Evolutionary conservation across 2,329 filamentous ascomycete species (phyloP).

Genomic region (Macroventuria anomochaeta): DNA sequence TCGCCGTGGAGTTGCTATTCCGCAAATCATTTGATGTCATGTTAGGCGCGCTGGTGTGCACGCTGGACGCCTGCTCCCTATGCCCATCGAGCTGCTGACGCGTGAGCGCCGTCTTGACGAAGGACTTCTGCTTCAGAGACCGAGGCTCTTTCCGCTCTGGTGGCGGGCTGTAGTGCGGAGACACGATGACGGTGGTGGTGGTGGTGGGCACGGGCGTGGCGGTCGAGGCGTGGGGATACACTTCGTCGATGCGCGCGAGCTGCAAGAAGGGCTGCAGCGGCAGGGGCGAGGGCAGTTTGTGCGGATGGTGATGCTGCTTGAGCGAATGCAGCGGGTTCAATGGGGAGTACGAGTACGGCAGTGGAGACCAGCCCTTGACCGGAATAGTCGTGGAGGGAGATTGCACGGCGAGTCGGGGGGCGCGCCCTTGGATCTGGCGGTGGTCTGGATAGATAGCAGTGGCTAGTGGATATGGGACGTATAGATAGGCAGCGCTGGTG

Average conservation of each 20-base stretch:
- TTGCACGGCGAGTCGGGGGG: conserved; percentile 7
- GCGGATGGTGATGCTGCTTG: conserved; percentile 20
- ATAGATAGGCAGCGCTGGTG: conserved; percentile 32
- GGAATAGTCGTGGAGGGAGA: conserved; percentile 3
- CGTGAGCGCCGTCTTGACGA: conserved; percentile 36
- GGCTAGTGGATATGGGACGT: conserved; percentile 27
- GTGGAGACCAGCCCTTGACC: conserved; percentile 3
- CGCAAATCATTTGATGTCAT: conserved; percentile 46
- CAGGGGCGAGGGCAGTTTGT: conserved; percentile 23
- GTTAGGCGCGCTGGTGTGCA: conserved; percentile 46
- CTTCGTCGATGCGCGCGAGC: conserved; percentile 38
- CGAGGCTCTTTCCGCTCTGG: conserved; percentile 42
- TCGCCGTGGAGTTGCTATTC: conserved; percentile 29
- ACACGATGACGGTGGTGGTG: conserved; percentile 49
- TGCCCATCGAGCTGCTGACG: conserved; percentile 49
- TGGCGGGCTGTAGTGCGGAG: conserved; percentile 46
- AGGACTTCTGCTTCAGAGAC: conserved; percentile 39
- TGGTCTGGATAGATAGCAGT: conserved; percentile 23
- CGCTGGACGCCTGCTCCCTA: conserved; percentile 38
- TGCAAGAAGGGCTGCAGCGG: conserved; percentile 39
- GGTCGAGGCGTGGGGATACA: conserved; percentile 28
- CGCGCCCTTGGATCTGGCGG: conserved; percentile 20
- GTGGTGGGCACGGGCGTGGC: conserved; percentile 22
- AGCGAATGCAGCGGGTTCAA: conserved; percentile 22
- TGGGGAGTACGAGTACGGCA: conserved; percentile 19